These are phyloP conservation scores for Pluteus cervinus DNA, from an alignment of 768 basidiomycete genomes.

Conservation along the genomic window DNA sequence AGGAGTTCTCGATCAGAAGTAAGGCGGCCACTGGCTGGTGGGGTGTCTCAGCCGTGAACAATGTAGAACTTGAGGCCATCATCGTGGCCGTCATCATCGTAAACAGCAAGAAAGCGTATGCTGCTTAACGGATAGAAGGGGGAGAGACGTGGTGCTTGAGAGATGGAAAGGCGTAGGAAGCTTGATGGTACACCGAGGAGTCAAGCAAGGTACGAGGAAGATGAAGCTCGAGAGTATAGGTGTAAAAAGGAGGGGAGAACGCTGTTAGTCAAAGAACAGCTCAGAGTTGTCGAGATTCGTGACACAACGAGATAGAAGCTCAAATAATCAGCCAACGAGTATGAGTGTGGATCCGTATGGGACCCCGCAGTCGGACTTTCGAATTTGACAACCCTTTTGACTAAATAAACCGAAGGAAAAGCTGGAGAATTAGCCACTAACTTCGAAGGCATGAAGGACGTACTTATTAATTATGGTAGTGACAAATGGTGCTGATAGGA, in stretches of 20 bases:
- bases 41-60: constrained; percentile 15
- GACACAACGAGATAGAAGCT: constrained; percentile 10
- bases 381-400: constrained; percentile 20
- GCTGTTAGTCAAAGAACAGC: constrained; percentile 11
- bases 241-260: constrained; percentile 5
- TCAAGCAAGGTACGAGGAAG: constrained; percentile 13
- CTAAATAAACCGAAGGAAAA: no score
- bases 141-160: neutral
- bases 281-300: constrained; percentile 9
- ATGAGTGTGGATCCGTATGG: constrained; percentile 33
- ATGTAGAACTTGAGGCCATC: constrained; percentile 8
- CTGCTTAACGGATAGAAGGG: neutral
- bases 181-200: constrained; percentile 14
- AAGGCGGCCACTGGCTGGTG: constrained; percentile 34
- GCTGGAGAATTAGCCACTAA: no score
- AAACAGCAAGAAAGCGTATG: no score
- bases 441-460: no score
- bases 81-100: constrained; percentile 1
- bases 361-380: constrained; percentile 36
- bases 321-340: constrained; percentile 9
- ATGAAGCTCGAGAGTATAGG: neutral
- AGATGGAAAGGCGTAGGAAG: constrained; percentile 14
- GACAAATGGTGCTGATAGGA: no score
- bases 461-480: no score
- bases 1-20: constrained; percentile 53